Conservation (phyloP, 2,329 filamentous ascomycete genomes). For the Dactylonectria estremocensis region DNA sequence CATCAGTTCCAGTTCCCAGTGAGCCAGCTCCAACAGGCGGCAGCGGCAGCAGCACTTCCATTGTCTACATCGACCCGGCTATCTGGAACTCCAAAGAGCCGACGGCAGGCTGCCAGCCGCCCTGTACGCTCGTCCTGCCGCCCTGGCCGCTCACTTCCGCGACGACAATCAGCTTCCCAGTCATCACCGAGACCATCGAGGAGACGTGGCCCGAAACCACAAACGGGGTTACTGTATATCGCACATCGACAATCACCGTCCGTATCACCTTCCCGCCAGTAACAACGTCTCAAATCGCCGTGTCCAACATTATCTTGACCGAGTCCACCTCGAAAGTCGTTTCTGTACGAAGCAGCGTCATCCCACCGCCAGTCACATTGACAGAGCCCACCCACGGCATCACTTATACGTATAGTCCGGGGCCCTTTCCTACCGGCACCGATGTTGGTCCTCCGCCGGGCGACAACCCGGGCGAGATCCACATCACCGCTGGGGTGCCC, state of each 20-base stretch:
- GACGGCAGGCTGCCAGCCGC: constrained; percentile 23
- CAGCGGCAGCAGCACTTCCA: background rate
- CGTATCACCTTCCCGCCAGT: constrained; percentile 29
- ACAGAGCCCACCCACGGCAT: constrained; percentile 29
- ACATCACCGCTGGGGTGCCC: constrained; percentile 16
- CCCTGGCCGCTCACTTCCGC: constrained; percentile 30
- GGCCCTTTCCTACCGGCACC: constrained; percentile 15
- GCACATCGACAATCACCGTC: constrained; percentile 32
- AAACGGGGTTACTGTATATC: constrained; percentile 25
- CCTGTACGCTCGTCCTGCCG: constrained; percentile 28
- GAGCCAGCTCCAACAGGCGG: too few relatives aligned
- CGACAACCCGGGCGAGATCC: constrained; percentile 21
- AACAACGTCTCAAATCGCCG: constrained; percentile 25
- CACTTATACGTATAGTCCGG: constrained; percentile 29
- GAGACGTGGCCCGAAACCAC: constrained; percentile 32
- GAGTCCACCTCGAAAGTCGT: constrained; percentile 21
- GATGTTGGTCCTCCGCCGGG: constrained; percentile 27
- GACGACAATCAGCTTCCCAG: constrained; percentile 28
- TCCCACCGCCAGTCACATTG: constrained; percentile 25
- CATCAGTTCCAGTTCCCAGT: too few relatives aligned
- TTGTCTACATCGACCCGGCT: constrained; percentile 25
- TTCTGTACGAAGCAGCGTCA: constrained; percentile 21
- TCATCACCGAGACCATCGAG: constrained; percentile 29
- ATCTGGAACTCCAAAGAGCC: constrained; percentile 26
- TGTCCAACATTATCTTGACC: constrained; percentile 30